phyloP scores from a whole-genome alignment of 2,329 filamentous ascomycete genomes.

The Botryotinia calthae region DNA sequence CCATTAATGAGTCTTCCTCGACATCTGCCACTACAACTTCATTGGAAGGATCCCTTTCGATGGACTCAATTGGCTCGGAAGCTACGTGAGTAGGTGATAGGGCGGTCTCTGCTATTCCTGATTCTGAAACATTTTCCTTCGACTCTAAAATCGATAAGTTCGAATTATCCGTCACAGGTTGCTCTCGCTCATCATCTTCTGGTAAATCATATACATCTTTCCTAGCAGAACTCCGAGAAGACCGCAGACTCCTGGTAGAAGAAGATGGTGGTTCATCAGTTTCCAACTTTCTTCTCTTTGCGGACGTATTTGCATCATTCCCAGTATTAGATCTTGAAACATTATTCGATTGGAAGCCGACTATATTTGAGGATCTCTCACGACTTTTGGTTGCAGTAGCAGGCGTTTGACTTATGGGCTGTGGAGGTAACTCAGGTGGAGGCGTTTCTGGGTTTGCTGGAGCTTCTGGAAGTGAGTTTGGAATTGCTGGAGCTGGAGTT shows the following conservation, averaged over 20 bases:
- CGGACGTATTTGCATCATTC: slow-evolving; percentile 39
- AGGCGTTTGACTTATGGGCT: slow-evolving; percentile 26
- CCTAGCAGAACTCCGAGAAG: slow-evolving; percentile 28
- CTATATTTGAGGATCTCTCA: slow-evolving; percentile 5
- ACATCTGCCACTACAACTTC: background rate
- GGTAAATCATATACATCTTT: slow-evolving; percentile 31
- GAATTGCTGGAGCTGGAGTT: slow-evolving; percentile 14
- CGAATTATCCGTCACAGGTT: background rate
- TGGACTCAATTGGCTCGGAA: slow-evolving; percentile 5
- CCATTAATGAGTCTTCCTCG: background rate
- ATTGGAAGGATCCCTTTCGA: background rate
- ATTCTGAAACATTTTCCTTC: background rate
- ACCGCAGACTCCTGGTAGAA: slow-evolving; percentile 33
- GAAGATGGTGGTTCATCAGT: slow-evolving; percentile 28
- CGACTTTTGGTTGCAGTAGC: slow-evolving; percentile 22
- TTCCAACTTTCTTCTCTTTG: slow-evolving; percentile 37
- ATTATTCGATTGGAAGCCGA: slow-evolving; percentile 7
- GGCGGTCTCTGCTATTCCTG: background rate
- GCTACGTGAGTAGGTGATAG: background rate
- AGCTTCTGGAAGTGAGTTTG: slow-evolving; percentile 13
- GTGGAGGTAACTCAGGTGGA: slow-evolving; percentile 25
- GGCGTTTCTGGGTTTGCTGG: slow-evolving; percentile 20
- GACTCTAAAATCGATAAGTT: background rate
- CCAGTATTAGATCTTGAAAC: slow-evolving; percentile 22
- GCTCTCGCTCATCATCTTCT: slow-evolving; percentile 25